Evolutionary conservation across 2,329 filamentous ascomycete genomes (phyloP).

Genomic region (Pyrenophora teres): DNA sequence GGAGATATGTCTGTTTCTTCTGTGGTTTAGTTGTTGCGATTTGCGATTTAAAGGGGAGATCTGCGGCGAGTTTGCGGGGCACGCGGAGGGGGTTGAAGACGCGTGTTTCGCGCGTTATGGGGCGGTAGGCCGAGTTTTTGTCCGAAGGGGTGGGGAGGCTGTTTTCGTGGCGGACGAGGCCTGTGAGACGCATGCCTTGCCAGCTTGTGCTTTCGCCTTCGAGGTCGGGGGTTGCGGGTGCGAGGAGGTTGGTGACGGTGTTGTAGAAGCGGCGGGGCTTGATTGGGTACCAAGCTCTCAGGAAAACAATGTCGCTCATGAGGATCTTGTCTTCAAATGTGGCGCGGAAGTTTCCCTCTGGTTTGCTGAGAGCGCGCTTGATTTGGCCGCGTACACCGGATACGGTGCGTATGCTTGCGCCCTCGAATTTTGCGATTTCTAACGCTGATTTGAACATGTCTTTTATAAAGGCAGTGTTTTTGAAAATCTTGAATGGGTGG

Average conservation of each 20-base stretch:
- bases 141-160: constrained; percentile 75
- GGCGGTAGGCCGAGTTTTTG: constrained; percentile 84
- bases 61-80: constrained; percentile 77
- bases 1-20: constrained; percentile 82
- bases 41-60: constrained; percentile 91
- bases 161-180: constrained; percentile 81
- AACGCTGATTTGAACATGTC: constrained; percentile 95
- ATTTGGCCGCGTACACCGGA: constrained; percentile 96
- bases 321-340: constrained; percentile 99
- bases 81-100: constrained; percentile 68
- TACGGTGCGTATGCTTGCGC: constrained; percentile 92
- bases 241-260: constrained; percentile 88
- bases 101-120: constrained; percentile 57
- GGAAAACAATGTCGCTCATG: constrained; percentile 93
- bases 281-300: constrained; percentile 95
- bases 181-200: constrained; percentile 92
- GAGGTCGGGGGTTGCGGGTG: constrained; percentile 48
- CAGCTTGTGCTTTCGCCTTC: constrained; percentile 59
- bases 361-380: constrained; percentile 90
- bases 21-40: constrained; percentile 81
- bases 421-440: constrained; percentile 98
- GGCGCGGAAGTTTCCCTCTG: constrained; percentile 93
- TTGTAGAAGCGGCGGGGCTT: constrained; percentile 97
- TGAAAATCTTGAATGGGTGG: constrained; percentile 95
- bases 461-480: constrained; percentile 98